Conservation (phyloP, 805 yeast genomes). For the Pichia scutulata region DNA sequence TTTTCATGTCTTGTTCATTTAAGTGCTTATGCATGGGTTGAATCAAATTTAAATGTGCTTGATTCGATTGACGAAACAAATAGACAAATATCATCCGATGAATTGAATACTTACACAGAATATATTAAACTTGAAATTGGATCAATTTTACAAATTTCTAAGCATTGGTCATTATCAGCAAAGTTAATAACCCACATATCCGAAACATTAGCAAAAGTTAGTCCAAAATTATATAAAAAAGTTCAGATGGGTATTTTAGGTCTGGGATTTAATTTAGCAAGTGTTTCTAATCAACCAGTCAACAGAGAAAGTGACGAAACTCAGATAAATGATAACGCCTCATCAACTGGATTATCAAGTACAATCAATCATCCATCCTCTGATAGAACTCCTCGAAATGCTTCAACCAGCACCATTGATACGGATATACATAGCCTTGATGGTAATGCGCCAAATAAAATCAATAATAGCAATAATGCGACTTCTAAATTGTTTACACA, state of each 20-base stretch:
- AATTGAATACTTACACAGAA: constrained; percentile 38
- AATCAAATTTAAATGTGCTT: constrained; percentile 26
- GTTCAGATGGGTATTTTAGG: constrained; percentile 29
- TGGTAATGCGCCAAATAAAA: neutral
- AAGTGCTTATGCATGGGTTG: constrained; percentile 47
- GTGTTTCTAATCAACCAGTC: neutral
- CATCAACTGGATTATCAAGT: neutral
- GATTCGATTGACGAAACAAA: constrained; percentile 7
- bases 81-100: constrained; percentile 22
- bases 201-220: constrained; percentile 36
- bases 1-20: constrained; percentile 45
- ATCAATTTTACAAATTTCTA: constrained; percentile 41
- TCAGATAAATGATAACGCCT: neutral
- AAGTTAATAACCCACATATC: constrained; percentile 39
- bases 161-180: constrained; percentile 44
- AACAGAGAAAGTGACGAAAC: neutral
- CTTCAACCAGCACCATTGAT: neutral
- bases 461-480: neutral
- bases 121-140: constrained; percentile 42
- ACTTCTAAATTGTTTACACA: neutral
- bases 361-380: neutral
- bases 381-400: neutral
- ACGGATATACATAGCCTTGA: neutral
- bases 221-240: constrained; percentile 34
- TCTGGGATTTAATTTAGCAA: constrained; percentile 8